phyloP scores from a whole-genome alignment of 805 yeast species.

The Millerago galiae region DNA sequence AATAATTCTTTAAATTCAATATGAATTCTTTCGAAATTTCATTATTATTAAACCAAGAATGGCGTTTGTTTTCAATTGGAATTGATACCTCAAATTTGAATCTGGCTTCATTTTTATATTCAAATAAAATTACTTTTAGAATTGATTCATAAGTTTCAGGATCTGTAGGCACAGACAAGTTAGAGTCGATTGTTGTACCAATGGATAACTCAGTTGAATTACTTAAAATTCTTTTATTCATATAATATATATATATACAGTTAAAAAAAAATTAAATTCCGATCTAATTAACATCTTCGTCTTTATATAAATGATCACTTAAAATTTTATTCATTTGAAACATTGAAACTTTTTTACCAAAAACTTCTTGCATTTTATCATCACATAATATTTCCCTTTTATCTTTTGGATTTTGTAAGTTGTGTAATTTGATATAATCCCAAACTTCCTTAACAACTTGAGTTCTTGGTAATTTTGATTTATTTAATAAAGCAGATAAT shows the following conservation, averaged over 20 bases:
- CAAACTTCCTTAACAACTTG: constrained; percentile 65
- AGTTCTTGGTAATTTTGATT: constrained; percentile 47
- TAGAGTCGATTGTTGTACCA: no score
- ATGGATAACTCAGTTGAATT: no score
- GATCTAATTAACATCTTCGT: constrained; percentile 14
- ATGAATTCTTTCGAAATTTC: no score
- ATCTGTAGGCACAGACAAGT: no score
- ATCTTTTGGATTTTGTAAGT: constrained; percentile 63
- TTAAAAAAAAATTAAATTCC: no score
- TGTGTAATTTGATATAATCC: constrained; percentile 58
- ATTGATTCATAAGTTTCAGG: constrained; percentile 42
- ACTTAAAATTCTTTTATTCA: no score
- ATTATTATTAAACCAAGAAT: constrained; percentile 20
- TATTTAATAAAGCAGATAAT: constrained; percentile 44
- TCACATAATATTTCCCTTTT: constrained; percentile 61
- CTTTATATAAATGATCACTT: constrained; percentile 41
- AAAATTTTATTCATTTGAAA: constrained; percentile 53
- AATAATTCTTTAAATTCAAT: constrained; percentile 29
- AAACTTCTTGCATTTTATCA: constrained; percentile 45
- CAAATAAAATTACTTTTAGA: constrained; percentile 49
- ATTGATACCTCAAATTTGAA: constrained; percentile 28
- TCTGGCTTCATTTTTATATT: constrained; percentile 59
- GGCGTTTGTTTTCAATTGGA: constrained; percentile 10
- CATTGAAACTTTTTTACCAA: constrained; percentile 54
- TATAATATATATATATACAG: no score